phyloP scores from a whole-genome alignment of 805 yeast genomes.

The Middelhovenomyces tepae region DNA sequence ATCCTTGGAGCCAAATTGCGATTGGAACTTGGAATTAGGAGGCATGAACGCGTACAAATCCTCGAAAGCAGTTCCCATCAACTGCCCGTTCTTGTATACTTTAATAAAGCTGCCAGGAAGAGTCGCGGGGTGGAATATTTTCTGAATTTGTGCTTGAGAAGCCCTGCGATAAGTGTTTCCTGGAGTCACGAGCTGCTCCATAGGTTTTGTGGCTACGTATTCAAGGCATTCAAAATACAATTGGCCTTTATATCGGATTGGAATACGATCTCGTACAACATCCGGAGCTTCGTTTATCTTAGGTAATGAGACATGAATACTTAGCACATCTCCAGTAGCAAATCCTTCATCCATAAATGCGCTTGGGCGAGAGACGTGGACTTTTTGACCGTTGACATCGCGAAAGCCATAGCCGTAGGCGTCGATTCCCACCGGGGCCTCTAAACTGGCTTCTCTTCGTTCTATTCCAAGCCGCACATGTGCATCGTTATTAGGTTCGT shows the following conservation, averaged over 20 bases:
- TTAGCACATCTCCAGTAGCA: slow-evolving; percentile 71
- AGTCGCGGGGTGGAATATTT: slow-evolving; percentile 21
- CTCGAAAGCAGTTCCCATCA: slow-evolving; percentile 55
- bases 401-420: slow-evolving; percentile 89
- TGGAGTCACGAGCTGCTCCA: slow-evolving; percentile 58
- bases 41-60: slow-evolving; percentile 71
- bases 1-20: slow-evolving; percentile 18
- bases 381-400: slow-evolving; percentile 64
- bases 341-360: slow-evolving; percentile 50
- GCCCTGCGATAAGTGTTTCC: slow-evolving; percentile 15
- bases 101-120: slow-evolving; percentile 44
- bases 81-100: slow-evolving; percentile 71
- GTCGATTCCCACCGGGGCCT: slow-evolving; percentile 94
- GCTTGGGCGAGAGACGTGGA: slow-evolving; percentile 65
- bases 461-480: slow-evolving; percentile 82
- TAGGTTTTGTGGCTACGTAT: slow-evolving; percentile 55
- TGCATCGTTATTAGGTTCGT: slow-evolving; percentile 19
- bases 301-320: slow-evolving; percentile 69
- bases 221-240: slow-evolving; percentile 81
- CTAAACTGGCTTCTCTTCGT: slow-evolving; percentile 78
- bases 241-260: slow-evolving; percentile 70
- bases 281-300: slow-evolving; percentile 15
- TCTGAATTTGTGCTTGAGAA: slow-evolving; percentile 16
- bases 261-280: slow-evolving; percentile 72
- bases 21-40: slow-evolving; percentile 47